Conservation (phyloP, 2,329 filamentous ascomycete species). For the Ustulina deusta region DNA sequence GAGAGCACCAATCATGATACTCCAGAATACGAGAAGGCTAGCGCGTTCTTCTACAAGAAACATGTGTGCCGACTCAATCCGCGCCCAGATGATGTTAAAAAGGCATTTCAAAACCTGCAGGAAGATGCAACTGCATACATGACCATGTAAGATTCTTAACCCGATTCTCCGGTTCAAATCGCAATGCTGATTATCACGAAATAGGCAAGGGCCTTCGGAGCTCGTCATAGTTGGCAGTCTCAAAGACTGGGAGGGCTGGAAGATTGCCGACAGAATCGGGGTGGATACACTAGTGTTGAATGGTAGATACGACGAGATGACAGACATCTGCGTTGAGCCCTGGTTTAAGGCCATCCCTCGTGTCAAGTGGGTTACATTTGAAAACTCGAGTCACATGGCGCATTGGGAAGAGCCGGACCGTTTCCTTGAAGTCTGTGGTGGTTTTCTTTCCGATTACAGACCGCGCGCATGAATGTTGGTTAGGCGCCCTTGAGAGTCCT, state of each 20-base stretch:
- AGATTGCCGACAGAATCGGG: not conserved
- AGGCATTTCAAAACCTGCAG: not conserved
- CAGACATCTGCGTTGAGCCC: not conserved
- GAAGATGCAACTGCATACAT: not conserved
- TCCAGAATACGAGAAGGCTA: not conserved
- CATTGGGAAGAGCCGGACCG: slow-evolving; percentile 4
- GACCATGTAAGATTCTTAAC: not conserved
- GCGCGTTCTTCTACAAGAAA: not conserved
- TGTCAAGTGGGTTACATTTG: slow-evolving; percentile 6
- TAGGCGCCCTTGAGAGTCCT: no score
- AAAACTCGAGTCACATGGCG: slow-evolving; percentile 5
- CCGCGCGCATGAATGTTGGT: no score
- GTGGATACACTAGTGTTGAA: not conserved
- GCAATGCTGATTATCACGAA: not conserved
- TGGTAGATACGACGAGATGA: slow-evolving; percentile 1
- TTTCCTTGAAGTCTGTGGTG: not conserved
- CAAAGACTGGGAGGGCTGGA: not conserved
- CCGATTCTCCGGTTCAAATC: no score
- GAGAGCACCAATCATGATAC: not conserved
- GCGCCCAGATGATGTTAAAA: not conserved
- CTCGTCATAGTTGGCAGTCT: not conserved
- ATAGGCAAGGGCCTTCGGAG: not conserved
- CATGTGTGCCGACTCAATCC: not conserved
- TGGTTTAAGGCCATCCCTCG: slow-evolving; percentile 4
- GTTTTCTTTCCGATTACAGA: not conserved